These are phyloP conservation scores for California macrophylla DNA, from an alignment of 441 rosid genomes.

Conservation along the genomic window DNA sequence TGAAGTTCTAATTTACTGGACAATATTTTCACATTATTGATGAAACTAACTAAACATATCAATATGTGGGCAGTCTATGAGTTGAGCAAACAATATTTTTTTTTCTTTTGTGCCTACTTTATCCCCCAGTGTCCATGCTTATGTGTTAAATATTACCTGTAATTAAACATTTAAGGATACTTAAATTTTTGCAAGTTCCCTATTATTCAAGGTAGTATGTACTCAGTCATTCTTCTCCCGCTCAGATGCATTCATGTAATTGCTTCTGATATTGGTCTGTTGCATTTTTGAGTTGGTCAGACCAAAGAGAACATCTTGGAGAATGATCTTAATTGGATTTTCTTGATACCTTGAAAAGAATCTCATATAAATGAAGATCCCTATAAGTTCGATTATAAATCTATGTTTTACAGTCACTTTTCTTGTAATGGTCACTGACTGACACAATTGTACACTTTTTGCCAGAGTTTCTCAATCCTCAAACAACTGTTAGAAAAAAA, in stretches of 20 bases:
- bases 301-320: neutral
- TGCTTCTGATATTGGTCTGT: neutral
- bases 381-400: neutral
- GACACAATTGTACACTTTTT: conserved; percentile 12
- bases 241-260: conserved; percentile 4
- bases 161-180: neutral
- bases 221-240: neutral
- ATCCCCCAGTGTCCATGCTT: neutral
- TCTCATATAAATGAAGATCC: neutral
- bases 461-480: conserved; percentile 68
- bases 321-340: neutral
- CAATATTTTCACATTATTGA: neutral
- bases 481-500: conserved; percentile 45
- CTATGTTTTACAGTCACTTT: neutral
- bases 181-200: neutral
- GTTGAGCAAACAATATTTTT: neutral
- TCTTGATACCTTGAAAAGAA: conserved; percentile 1
- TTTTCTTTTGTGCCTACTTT: neutral
- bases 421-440: neutral
- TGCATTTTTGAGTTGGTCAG: neutral
- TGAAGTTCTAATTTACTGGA: neutral
- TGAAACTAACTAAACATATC: conserved; percentile 5
- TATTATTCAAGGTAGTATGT: neutral
- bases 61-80: neutral
- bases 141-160: neutral